phyloP scores from a whole-genome alignment of 2,329 filamentous ascomycete species.

The Madurella mycetomatis region DNA sequence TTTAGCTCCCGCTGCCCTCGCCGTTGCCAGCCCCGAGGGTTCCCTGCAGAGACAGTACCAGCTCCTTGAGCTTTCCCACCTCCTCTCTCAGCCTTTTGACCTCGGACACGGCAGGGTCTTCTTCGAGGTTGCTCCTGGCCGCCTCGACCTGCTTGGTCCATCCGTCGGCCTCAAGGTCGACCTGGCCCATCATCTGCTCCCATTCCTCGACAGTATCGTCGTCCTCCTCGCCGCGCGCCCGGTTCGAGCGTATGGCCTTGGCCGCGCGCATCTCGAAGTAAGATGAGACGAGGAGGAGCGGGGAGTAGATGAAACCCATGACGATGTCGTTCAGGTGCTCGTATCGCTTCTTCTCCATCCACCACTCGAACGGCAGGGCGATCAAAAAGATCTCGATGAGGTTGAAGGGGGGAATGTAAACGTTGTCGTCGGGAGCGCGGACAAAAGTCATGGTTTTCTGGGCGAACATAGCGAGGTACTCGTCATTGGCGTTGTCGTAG shows the following conservation, averaged over 20 bases:
- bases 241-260: slow-evolving; percentile 64
- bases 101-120: slow-evolving; percentile 72
- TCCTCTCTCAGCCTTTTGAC: slow-evolving; percentile 55
- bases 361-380: slow-evolving; percentile 87
- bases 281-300: slow-evolving; percentile 74
- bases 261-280: slow-evolving; percentile 65
- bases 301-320: slow-evolving; percentile 82
- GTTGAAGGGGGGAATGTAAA: slow-evolving; percentile 95
- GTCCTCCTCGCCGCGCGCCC: slow-evolving; percentile 76
- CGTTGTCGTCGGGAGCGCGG: slow-evolving; percentile 93
- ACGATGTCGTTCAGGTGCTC: slow-evolving; percentile 81
- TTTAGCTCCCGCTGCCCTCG: slow-evolving; percentile 1
- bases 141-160: slow-evolving; percentile 77
- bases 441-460: slow-evolving; percentile 97
- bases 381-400: slow-evolving; percentile 81
- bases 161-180: slow-evolving; percentile 78
- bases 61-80: slow-evolving; percentile 51
- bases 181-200: slow-evolving; percentile 70
- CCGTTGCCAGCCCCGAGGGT: slow-evolving; percentile 13
- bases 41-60: slow-evolving; percentile 36
- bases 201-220: slow-evolving; percentile 88
- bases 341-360: slow-evolving; percentile 72
- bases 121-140: slow-evolving; percentile 77
- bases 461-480: slow-evolving; percentile 88
- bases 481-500: slow-evolving; percentile 87